Conservation (phyloP, 345 rosid species). For the Arabis hirsuta region DNA sequence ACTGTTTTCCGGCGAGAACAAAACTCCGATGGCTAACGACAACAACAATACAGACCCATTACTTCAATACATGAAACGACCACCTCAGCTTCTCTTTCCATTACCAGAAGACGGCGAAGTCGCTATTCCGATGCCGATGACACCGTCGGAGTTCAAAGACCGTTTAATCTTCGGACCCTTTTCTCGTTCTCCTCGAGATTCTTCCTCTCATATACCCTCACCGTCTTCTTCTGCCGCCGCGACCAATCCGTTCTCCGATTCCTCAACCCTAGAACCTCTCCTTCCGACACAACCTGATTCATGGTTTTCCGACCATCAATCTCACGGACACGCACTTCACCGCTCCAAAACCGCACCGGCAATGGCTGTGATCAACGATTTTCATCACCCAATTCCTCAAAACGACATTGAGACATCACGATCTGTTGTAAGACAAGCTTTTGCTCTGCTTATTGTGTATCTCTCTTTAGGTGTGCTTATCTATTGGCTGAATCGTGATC, state of each 20-base stretch:
- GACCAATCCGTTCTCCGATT: conserved; percentile 28
- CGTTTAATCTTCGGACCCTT: conserved; percentile 83
- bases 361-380: conserved; percentile 76
- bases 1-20: conserved; percentile 29
- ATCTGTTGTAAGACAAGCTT: conserved; percentile 67
- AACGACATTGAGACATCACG: conserved; percentile 57
- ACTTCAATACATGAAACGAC: conserved; percentile 47
- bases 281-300: conserved; percentile 34
- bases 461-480: conserved; percentile 76
- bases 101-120: conserved; percentile 76
- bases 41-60: conserved; percentile 59
- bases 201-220: conserved; percentile 53
- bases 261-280: conserved; percentile 36
- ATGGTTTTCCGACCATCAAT: conserved; percentile 5
- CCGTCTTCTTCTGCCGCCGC: conserved; percentile 34
- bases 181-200: conserved; percentile 45
- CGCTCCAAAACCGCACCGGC: conserved; percentile 94
- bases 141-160: conserved; percentile 82
- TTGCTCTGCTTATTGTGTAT: conserved; percentile 63
- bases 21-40: conserved; percentile 15
- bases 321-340: conserved; percentile 56
- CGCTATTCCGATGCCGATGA: conserved; percentile 56
- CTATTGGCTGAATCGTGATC: conserved; percentile 66
- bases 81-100: conserved; percentile 52
- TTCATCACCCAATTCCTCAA: conserved; percentile 39